Conservation (phyloP, 768 basidiomycete genomes). For the Dentipellis fragilis region DNA sequence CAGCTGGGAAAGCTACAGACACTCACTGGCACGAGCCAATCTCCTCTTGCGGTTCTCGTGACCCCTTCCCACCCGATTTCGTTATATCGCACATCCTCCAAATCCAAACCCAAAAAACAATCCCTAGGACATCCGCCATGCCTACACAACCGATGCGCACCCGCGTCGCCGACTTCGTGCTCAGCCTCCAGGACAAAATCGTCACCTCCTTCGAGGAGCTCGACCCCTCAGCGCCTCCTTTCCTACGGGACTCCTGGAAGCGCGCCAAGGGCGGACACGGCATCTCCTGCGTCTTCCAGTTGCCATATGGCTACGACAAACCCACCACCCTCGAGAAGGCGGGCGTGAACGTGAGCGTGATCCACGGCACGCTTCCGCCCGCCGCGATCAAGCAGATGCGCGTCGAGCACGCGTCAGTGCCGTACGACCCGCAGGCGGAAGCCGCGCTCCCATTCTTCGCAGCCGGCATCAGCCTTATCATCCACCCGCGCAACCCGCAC, state of each 20-base stretch:
- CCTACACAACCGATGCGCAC: neutral
- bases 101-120: neutral
- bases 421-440: constrained; percentile 45
- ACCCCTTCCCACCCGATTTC: neutral
- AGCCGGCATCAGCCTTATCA: constrained; percentile 83
- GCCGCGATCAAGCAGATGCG: constrained; percentile 91
- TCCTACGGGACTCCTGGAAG: constrained; percentile 76
- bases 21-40: neutral
- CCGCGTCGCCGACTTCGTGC: constrained; percentile 59
- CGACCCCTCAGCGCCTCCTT: constrained; percentile 59
- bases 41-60: neutral
- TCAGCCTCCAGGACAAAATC: constrained; percentile 69
- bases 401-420: constrained; percentile 76
- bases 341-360: constrained; percentile 90
- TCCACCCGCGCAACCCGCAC: constrained; percentile 90
- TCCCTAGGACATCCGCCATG: neutral
- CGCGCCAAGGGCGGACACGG: constrained; percentile 69
- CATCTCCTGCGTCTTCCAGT: constrained; percentile 69
- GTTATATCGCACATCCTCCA: neutral
- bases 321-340: constrained; percentile 80
- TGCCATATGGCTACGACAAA: constrained; percentile 21
- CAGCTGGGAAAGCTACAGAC: neutral
- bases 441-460: constrained; percentile 85
- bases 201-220: constrained; percentile 68
- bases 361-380: constrained; percentile 82